Base-by-base conservation (phyloP, 208 protist genomes). In the Angomonas ambiguus region DNA sequence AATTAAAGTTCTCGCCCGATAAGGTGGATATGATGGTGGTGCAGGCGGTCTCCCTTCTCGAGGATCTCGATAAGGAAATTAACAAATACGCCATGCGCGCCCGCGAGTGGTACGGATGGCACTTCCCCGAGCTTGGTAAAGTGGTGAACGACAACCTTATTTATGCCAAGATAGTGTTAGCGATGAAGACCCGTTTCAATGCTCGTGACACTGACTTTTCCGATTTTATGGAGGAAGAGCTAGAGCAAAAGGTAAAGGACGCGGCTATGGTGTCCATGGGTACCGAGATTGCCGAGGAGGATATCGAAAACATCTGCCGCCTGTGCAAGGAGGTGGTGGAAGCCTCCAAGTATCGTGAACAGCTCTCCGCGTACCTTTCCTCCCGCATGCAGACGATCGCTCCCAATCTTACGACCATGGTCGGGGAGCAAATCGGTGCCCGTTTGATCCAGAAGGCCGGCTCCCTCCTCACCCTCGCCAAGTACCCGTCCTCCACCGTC, bases 21-120 rank as follows among this genome's bases (percentile, higher is more conserved):
- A 99, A 99, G 92, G 97, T 99, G 62, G 99, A 99, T 71, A 98
- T 98, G 71, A 99, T 99, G 99, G 98, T 99, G 53, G 97, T 99
- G 56, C 98, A 99, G 85, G 98, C 99, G 27, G 98, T 99, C 55
- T 85, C 88, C 5, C 85, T 99, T 16, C 83, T 99, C 2, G 98
- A 99, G 74, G 98, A 99, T 68, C 74, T 99, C 6, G 98, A 99
- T 77, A 99, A 99, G 82, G 98, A 99, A 78, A 91, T 99, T 53
- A 99, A 99, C 85, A 99, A 97, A 67, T 99, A 99, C 79, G 97
- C 93, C 5, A 99, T 99, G 98, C 90, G 98, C 53, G 92, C 98
- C 25, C 85, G 87, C 48, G 98, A 99, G 88, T 99, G 98, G 98
- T 98, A 99, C 81, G 97, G 97, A 31, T 99, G 97, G 98, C 98